Conservation (phyloP, 2,329 filamentous ascomycete species). For the Acephala macrosclerotiorum region DNA sequence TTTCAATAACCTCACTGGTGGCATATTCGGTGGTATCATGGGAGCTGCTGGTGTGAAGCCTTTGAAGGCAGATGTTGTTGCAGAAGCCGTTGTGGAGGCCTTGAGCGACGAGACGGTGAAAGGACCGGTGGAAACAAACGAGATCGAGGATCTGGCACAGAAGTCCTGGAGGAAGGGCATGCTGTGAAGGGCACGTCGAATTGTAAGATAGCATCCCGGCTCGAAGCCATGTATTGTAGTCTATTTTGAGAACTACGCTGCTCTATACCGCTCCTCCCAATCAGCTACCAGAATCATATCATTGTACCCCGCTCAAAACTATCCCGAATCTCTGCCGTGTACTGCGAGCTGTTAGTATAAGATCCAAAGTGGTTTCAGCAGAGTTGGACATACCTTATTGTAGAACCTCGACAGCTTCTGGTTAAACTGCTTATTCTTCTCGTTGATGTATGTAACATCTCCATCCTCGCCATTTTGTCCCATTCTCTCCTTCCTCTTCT, state of each 20-base stretch:
- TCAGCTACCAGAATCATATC: conserved; percentile 62
- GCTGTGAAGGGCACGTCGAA: conserved; percentile 61
- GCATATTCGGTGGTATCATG: conserved; percentile 77
- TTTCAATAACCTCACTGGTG: conserved; percentile 80
- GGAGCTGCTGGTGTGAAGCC: conserved; percentile 87
- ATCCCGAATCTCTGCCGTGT: conserved; percentile 95
- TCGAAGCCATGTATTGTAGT: conserved; percentile 32
- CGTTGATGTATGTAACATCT: conserved; percentile 98
- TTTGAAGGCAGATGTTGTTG: conserved; percentile 84
- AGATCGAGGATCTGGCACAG: conserved; percentile 82
- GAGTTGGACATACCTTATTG: conserved; percentile 70
- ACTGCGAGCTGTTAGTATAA: conserved; percentile 54
- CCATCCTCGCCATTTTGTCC: conserved; percentile 81
- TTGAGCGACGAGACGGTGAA: conserved; percentile 75
- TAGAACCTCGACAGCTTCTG: conserved; percentile 96
- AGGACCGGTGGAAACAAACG: conserved; percentile 78
- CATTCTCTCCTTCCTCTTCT: conserved; percentile 84
- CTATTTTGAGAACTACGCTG: conserved; percentile 22
- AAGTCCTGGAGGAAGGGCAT: conserved; percentile 90
- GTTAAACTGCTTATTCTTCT: conserved; percentile 99
- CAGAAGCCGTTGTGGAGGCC: conserved; percentile 88
- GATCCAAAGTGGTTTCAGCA: neutral
- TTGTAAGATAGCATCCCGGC: conserved; percentile 29
- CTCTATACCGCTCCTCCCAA: conserved; percentile 22
- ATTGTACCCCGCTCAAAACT: conserved; percentile 98